Conservation (phyloP, 1,139 yeast species). For the Geotrichum fermentans region DNA sequence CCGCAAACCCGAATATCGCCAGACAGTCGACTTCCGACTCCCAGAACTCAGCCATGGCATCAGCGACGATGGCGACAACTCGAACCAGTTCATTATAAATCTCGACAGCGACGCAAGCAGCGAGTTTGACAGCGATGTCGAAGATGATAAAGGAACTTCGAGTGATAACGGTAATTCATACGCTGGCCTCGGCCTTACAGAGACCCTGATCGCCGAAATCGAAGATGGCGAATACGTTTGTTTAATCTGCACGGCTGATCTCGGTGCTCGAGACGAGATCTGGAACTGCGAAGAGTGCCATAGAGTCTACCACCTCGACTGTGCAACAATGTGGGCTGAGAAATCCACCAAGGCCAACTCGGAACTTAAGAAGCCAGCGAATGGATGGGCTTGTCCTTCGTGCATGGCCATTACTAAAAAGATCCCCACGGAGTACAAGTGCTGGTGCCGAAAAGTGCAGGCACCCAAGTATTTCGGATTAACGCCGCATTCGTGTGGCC, state of each 20-base stretch:
- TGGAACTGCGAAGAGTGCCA: slow-evolving; percentile 74
- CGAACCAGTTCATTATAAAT: too few species aligned
- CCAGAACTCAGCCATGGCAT: too few species aligned
- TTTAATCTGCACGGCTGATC: slow-evolving; percentile 77
- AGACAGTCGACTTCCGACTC: too few species aligned
- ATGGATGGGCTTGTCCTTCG: slow-evolving; percentile 84
- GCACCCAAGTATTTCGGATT: slow-evolving; percentile 60
- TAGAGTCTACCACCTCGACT: slow-evolving; percentile 75
- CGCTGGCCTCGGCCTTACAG: slow-evolving; percentile 31
- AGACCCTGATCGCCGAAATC: slow-evolving; percentile 47
- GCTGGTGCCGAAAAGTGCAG: slow-evolving; percentile 84
- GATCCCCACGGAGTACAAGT: slow-evolving; percentile 60
- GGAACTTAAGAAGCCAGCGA: slow-evolving; percentile 20
- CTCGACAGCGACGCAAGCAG: too few species aligned
- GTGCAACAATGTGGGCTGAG: slow-evolving; percentile 77
- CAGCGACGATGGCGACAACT: not conserved
- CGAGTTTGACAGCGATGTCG: too few species aligned
- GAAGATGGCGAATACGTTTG: slow-evolving; percentile 70
- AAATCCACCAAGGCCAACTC: slow-evolving; percentile 41
- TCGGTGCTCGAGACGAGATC: slow-evolving; percentile 56
- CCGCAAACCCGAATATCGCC: too few species aligned
- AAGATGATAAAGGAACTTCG: too few species aligned
- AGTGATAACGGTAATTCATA: too few species aligned
- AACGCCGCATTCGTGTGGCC: slow-evolving; percentile 86
- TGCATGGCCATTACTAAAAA: slow-evolving; percentile 58